Evolutionary conservation across 2,329 filamentous ascomycete genomes (phyloP).

Genomic region (Colletotrichum sp.): DNA sequence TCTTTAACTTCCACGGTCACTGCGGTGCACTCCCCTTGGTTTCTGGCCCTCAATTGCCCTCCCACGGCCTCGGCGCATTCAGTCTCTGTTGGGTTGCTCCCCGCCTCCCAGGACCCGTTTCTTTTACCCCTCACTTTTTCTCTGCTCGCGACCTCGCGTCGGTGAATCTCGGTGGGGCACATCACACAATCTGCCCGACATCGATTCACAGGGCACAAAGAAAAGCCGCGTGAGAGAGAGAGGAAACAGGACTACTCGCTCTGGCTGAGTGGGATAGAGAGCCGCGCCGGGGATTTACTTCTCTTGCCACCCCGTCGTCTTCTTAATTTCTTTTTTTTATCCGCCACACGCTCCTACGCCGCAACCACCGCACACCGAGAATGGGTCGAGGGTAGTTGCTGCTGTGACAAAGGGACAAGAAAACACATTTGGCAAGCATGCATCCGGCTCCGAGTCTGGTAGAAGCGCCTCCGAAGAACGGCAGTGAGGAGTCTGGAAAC

Average conservation of each 20-base stretch:
- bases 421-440: constrained; percentile 32
- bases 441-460: constrained; percentile 43
- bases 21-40: not conserved
- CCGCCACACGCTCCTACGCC: not conserved
- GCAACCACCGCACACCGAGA: constrained; percentile 9
- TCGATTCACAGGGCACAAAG: constrained; percentile 11
- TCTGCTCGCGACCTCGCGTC: constrained; percentile 19
- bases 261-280: not conserved
- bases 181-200: constrained; percentile 21
- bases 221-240: constrained; percentile 7
- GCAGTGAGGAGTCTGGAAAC: constrained; percentile 24
- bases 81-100: constrained; percentile 1
- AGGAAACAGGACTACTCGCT: not conserved
- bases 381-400: constrained; percentile 17
- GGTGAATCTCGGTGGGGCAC: constrained; percentile 25
- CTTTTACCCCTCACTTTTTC: constrained; percentile 22
- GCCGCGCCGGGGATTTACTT: not conserved
- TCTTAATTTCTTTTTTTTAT: not conserved
- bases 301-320: not conserved
- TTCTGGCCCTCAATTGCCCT: constrained; percentile 11
- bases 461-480: constrained; percentile 33
- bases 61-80: constrained; percentile 7
- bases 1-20: not conserved
- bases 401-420: constrained; percentile 19
- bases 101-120: constrained; percentile 15